Percentiles rank a stretch among this genome's conserved stretches.
Evolutionary conservation across 192 early-diverging fungal species (phyloP).

Genomic region (Backusella australiensis): DNA sequence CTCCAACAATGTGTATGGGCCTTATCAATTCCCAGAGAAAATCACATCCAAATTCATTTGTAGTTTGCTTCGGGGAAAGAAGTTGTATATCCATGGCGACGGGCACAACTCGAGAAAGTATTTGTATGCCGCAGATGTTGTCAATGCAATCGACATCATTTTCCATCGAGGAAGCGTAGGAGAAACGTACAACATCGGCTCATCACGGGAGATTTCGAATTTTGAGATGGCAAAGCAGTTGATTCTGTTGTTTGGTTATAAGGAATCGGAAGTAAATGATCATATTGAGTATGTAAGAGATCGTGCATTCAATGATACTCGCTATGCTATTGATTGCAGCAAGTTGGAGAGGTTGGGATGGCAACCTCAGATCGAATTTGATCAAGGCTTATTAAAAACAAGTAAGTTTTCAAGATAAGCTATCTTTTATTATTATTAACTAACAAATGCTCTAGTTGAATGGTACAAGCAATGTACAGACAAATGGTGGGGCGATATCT

Average conservation of each 20-base stretch:
- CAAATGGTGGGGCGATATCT: slow-evolving; percentile 65
- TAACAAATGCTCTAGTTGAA: slow-evolving; percentile 37
- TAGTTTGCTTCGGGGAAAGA: slow-evolving; percentile 51
- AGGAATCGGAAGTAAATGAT: slow-evolving; percentile 34
- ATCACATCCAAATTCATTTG: slow-evolving; percentile 83
- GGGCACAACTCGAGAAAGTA: slow-evolving; percentile 75
- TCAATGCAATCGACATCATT: slow-evolving; percentile 67
- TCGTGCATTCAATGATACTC: slow-evolving; percentile 72
- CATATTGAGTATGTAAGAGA: slow-evolving; percentile 73
- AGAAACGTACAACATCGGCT: slow-evolving; percentile 80
- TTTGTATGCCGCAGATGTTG: slow-evolving; percentile 69
- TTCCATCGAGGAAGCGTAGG: slow-evolving; percentile 66
- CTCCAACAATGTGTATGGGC: slow-evolving; percentile 80
- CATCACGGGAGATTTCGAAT: slow-evolving; percentile 68
- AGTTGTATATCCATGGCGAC: slow-evolving; percentile 71
- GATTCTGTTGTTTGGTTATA: slow-evolving; percentile 48
- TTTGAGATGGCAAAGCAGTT: slow-evolving; percentile 58
- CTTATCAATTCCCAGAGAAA: slow-evolving; percentile 83
- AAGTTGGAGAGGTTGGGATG: slow-evolving; percentile 69
- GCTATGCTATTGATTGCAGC: slow-evolving; percentile 73
- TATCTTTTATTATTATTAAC: too few species aligned
- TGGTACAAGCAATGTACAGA: slow-evolving; percentile 53
- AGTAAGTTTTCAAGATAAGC: slow-evolving; percentile 43
- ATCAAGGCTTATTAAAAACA: slow-evolving; percentile 62
- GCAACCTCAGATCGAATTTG: slow-evolving; percentile 58